These are phyloP conservation scores for Linderina pennispora DNA, from an alignment of 192 early-diverging fungal species.

Conservation along the genomic window DNA sequence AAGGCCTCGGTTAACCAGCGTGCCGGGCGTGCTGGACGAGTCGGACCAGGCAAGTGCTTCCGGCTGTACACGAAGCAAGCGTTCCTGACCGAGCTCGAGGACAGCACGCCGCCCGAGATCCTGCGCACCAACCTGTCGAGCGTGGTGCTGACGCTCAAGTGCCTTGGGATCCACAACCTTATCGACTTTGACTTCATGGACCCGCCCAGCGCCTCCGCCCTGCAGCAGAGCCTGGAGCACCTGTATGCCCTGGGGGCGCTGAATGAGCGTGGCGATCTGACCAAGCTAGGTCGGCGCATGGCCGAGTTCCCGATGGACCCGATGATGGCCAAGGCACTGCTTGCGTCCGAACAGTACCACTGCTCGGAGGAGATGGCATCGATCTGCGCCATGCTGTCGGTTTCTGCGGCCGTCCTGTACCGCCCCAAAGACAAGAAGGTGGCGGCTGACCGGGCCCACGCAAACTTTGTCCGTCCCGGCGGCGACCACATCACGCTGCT, in stretches of 20 bases:
- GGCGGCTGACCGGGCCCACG: slow-evolving; percentile 88
- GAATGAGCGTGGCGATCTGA: slow-evolving; percentile 88
- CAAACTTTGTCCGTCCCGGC: slow-evolving; percentile 82
- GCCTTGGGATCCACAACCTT: slow-evolving; percentile 94
- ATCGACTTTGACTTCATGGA: slow-evolving; percentile 99
- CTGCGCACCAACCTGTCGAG: slow-evolving; percentile 90
- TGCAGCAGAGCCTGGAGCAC: slow-evolving; percentile 89
- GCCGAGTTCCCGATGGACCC: slow-evolving; percentile 98
- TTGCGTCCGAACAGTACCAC: slow-evolving; percentile 86
- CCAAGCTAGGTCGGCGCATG: slow-evolving; percentile 95
- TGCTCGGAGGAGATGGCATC: slow-evolving; percentile 92
- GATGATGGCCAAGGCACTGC: slow-evolving; percentile 85
- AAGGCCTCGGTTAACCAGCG: slow-evolving; percentile 93
- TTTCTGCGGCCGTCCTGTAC: slow-evolving; percentile 73
- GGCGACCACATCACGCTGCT: slow-evolving; percentile 93
- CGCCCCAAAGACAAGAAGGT: slow-evolving; percentile 89
- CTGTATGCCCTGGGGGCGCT: slow-evolving; percentile 89
- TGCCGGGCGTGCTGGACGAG: slow-evolving; percentile 90
- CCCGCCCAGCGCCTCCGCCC: slow-evolving; percentile 86
- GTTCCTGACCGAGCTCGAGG: slow-evolving; percentile 89
- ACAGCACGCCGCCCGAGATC: slow-evolving; percentile 95
- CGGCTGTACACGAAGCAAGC: slow-evolving; percentile 91
- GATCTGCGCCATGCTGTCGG: slow-evolving; percentile 90
- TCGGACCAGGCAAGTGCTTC: slow-evolving; percentile 97
- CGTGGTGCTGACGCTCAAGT: slow-evolving; percentile 88